Evolutionary conservation across 2,329 filamentous ascomycete genomes (phyloP), one percentile per base, ranked within the genome.

Genomic region (Epichloe aotearoae): DNA sequence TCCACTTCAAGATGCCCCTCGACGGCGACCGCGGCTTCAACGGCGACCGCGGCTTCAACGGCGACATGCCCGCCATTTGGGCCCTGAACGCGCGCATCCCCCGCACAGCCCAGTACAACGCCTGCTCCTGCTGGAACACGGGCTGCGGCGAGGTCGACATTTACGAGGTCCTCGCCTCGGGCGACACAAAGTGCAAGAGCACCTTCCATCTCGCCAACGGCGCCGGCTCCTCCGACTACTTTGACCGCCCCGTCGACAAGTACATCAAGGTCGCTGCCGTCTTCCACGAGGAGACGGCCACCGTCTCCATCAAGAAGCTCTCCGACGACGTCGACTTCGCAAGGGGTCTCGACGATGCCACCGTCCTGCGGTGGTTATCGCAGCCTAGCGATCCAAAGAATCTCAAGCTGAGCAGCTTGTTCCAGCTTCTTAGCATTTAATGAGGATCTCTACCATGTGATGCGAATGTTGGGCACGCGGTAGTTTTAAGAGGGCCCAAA

Each of bases 61-160:
- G 64, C 41, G 80, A 89, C 66, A 85, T 85, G 75, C 84, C 86
- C 8, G 82, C 85, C 41, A 75, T 84, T 64, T 90, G 86, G 86
- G 70, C 83, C 47, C 76, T 90, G 53, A 90, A 90, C 67, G 81
- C 79, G 17, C 74, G 79, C 53, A 86, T 90, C 54, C 80, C 26
- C 26, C 80, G 81, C 53, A 82, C 83, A 5, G 69, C 76, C 5
- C 84, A 89, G 64, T 89, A 89, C 69, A 74, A 74, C 55, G 68
- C 68, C 2, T 90, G 86, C 73, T 85, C 79, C 53, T 90, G 86
- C 73, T 89, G 84, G 84, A 66, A 66, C 12, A 72, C 68, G 62
- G 59, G 79, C 38, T 89, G 86, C 62, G 85, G 84, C 58, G 86
- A 91, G 68, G 78, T 85, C 54, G 86, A 91, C 60, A 73, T 89